These are phyloP conservation scores for Gossypium aridum DNA, from an alignment of 441 rosid species.

Conservation along the genomic window DNA sequence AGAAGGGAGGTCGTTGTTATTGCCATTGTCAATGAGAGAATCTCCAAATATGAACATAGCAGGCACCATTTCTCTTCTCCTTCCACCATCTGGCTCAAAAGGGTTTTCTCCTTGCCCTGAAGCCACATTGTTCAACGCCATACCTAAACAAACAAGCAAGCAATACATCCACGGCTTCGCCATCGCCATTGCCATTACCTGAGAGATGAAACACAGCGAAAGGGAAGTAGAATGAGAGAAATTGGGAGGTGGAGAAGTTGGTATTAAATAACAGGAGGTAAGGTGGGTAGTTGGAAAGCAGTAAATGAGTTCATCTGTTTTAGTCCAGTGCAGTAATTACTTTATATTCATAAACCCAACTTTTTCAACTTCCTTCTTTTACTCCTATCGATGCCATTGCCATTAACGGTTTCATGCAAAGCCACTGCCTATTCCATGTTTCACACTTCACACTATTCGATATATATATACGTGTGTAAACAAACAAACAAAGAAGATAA, in stretches of 20 bases:
- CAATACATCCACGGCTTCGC: constrained; percentile 9
- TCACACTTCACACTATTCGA: background rate
- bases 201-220: background rate
- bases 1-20: constrained; percentile 72
- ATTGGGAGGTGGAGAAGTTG: background rate
- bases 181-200: background rate
- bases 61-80: constrained; percentile 49
- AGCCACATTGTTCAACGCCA: background rate
- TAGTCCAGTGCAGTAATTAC: constrained; percentile 29
- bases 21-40: constrained; percentile 87
- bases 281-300: constrained; percentile 31
- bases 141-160: background rate
- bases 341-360: constrained; percentile 11
- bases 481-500: background rate
- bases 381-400: background rate
- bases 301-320: constrained; percentile 45
- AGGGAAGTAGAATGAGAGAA: background rate
- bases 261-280: constrained; percentile 20
- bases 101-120: constrained; percentile 29
- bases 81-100: constrained; percentile 20
- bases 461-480: background rate
- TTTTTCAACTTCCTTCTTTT: background rate
- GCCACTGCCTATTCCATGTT: background rate
- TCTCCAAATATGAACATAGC: constrained; percentile 91
- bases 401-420: background rate